A percentile compares a stretch with the other conserved stretches of the same genome.
phyloP scores from a whole-genome alignment of 2,329 filamentous ascomycete genomes.

The Coniochaeta sp. region DNA sequence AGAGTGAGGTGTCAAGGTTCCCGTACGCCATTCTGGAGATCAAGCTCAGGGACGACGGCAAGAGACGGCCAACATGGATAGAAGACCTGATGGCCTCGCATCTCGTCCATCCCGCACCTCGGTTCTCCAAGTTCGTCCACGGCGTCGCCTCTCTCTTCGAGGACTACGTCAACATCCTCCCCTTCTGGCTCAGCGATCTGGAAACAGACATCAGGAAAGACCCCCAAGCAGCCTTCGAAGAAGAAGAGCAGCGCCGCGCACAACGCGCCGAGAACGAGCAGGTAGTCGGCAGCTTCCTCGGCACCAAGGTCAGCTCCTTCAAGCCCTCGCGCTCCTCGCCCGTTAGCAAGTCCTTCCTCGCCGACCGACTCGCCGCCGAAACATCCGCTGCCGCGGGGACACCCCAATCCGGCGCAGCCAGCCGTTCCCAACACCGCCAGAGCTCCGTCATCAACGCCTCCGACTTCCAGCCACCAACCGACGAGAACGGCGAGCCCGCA shows the following conservation, averaged over 20 bases:
- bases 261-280: constrained; percentile 80
- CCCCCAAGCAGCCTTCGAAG: constrained; percentile 81
- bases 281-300: constrained; percentile 82
- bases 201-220: constrained; percentile 93
- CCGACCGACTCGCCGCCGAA: constrained; percentile 46
- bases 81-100: constrained; percentile 89
- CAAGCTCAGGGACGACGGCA: constrained; percentile 65
- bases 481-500: constrained; percentile 7
- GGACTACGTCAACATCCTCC: constrained; percentile 90
- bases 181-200: constrained; percentile 90
- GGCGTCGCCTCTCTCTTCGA: constrained; percentile 89
- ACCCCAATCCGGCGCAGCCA: constrained; percentile 3
- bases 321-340: constrained; percentile 56
- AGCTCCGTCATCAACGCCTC: constrained; percentile 7
- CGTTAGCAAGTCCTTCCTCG: constrained; percentile 57
- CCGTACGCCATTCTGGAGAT: constrained; percentile 89
- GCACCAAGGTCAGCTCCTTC: constrained; percentile 47
- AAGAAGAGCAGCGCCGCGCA: constrained; percentile 78
- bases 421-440: constrained; percentile 5
- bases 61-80: constrained; percentile 71
- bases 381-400: constrained; percentile 17
- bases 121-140: constrained; percentile 96
- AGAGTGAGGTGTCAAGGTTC: constrained; percentile 86
- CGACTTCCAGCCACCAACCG: too few species aligned
- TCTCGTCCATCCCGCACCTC: constrained; percentile 79